Evolutionary conservation across 2,329 filamentous ascomycete genomes (phyloP), one percentile per base, ranked within the genome.

Genomic region (Colletotrichum tamarilloi): DNA sequence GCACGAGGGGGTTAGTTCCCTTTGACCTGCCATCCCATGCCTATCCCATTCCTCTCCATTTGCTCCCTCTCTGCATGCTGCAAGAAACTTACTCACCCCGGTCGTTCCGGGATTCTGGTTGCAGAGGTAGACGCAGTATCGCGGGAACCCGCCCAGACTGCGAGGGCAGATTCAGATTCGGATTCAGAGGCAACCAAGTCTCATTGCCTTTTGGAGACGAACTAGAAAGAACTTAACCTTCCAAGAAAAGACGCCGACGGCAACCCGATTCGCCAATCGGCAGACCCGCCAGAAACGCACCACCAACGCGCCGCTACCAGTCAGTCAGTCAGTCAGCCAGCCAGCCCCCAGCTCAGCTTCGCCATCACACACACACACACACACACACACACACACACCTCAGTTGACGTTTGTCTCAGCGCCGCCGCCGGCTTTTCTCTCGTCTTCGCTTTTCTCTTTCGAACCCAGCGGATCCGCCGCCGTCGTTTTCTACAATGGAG

Each of bases 361-460:
- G 69, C 69, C 58, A 63, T 62, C 58, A 28, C 69, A 26, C 26
- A 28, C 69, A 32, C 69, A 32, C 30, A 28, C 69, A 32, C 32
- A 32, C 32, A 28, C 69, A 26, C 26, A 28, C 69, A 32, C 69
- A 32, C 30, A 28, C 69, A 32, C 32, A 32, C 32, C 32, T 32
- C 32, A 28, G 65, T 46, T 56, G 22, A 59, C 58, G 38, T 49
- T 63, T 72, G 69, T 69, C 69, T 72, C 65, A 53, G 26, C 52
- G 42, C 19, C 22, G 28, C n/a, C 46, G 42, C 42, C 42, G 19
- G 42, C 14, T 42, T 49, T 49, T 49, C 42, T 49, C 42, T 49
- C 42, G 42, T 53, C 38, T 53, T 68, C 32, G n/a, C 14, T 4
- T 28, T 12, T n/a, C 11, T 12, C 32, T 22, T 32, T 42, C 53